Conservation (phyloP, 2,329 filamentous ascomycete genomes). For the Didymella lethalis region DNA sequence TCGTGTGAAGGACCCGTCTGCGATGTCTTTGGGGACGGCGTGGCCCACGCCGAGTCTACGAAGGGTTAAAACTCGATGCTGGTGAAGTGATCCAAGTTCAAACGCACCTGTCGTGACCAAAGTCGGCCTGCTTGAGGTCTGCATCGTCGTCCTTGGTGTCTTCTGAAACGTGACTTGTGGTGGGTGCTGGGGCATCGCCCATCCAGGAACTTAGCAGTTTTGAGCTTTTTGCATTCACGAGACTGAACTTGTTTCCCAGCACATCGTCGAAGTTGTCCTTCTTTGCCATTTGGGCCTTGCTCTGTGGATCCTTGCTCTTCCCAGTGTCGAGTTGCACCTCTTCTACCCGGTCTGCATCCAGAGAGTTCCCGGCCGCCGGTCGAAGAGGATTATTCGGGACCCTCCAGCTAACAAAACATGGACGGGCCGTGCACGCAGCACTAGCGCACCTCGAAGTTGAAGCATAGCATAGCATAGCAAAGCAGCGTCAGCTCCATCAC, state of each 20-base stretch:
- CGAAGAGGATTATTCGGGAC: constrained; percentile 1
- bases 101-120: constrained; percentile 62
- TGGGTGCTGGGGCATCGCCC: constrained; percentile 55
- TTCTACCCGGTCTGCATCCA: constrained; percentile 16
- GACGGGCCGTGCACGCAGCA: constrained; percentile 36
- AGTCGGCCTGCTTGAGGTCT: constrained; percentile 63
- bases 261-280: constrained; percentile 59
- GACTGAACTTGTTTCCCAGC: constrained; percentile 62
- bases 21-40: constrained; percentile 46
- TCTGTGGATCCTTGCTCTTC: neutral
- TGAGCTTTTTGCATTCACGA: constrained; percentile 63
- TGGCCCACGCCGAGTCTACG: constrained; percentile 52
- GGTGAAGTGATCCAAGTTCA: neutral
- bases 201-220: constrained; percentile 65
- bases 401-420: neutral
- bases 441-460: constrained; percentile 39
- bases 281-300: constrained; percentile 40
- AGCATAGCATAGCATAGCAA: constrained; percentile 30
- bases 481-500: constrained; percentile 37
- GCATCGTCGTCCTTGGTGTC: constrained; percentile 58
- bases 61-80: neutral
- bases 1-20: constrained; percentile 49
- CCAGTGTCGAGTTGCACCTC: neutral
- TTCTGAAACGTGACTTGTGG: constrained; percentile 49
- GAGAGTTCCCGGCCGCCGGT: constrained; percentile 31